Percentiles rank a stretch among this genome's conserved stretches.
These are phyloP conservation scores for Elymus sibiricus DNA, from an alignment of 176 grass and related monocot genomes.

Conservation along the genomic window DNA sequence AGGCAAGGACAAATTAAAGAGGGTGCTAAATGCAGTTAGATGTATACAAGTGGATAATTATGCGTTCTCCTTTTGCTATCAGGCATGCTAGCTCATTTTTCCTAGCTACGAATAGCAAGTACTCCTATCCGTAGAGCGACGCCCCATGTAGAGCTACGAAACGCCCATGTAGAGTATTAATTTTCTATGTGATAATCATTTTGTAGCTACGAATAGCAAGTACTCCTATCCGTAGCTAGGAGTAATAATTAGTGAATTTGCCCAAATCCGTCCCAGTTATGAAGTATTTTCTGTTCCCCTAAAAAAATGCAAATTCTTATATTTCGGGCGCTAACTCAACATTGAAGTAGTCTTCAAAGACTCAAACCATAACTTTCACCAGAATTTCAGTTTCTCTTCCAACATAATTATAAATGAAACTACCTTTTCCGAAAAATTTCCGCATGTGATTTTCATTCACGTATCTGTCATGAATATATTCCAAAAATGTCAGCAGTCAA, in stretches of 20 bases:
- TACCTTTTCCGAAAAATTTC: background rate
- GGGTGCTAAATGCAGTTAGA: background rate
- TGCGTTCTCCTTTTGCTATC: background rate
- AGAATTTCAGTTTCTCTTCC: background rate
- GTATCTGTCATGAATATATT: background rate
- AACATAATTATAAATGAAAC: background rate
- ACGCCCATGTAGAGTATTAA: no score
- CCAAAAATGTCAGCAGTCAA: background rate
- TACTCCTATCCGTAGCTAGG: no score
- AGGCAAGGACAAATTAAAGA: constrained; percentile 5
- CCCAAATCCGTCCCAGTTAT: background rate
- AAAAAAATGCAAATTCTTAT: background rate
- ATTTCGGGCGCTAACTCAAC: background rate
- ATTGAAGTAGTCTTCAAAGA: background rate
- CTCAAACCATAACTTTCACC: background rate
- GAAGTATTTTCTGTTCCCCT: background rate
- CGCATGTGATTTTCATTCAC: background rate
- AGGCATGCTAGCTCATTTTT: background rate
- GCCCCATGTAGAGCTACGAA: no score
- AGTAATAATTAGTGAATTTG: no score
- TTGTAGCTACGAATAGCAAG: no score
- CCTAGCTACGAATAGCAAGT: no score
- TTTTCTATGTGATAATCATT: no score
- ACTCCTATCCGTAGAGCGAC: no score
- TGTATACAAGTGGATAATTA: background rate